A percentile compares a stretch with the other conserved stretches of the same genome.
These are phyloP conservation scores for Rhizomucor miehei DNA, from an alignment of 371 early-diverging fungal species.

Conservation along the genomic window DNA sequence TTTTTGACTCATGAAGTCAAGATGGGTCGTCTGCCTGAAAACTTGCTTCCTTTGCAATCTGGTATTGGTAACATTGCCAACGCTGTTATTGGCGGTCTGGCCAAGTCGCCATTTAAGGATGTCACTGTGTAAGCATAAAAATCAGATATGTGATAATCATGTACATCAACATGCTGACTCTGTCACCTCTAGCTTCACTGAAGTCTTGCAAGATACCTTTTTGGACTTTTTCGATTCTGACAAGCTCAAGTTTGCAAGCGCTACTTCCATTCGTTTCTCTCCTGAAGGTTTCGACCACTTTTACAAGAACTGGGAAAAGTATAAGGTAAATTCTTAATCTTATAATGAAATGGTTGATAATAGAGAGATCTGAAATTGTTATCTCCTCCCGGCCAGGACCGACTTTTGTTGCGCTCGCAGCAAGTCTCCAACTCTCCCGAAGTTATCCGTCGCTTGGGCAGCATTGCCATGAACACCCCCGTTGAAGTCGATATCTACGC, in stretches of 20 bases:
- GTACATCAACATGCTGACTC: background rate
- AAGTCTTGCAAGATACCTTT: slow-evolving; percentile 53
- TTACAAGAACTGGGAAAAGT: slow-evolving; percentile 49
- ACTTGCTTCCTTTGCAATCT: slow-evolving; percentile 48
- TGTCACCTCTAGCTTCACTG: slow-evolving; percentile 31
- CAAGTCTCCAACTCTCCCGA: slow-evolving; percentile 56
- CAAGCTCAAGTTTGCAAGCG: slow-evolving; percentile 50
- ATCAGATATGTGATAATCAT: background rate
- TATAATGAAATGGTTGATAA: slow-evolving; percentile 2
- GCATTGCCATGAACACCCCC: slow-evolving; percentile 58
- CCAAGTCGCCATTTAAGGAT: slow-evolving; percentile 44
- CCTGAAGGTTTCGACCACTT: slow-evolving; percentile 51
- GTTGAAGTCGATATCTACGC: slow-evolving; percentile 58
- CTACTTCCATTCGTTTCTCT: slow-evolving; percentile 56
- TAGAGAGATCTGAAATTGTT: background rate
- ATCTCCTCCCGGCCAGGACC: slow-evolving; percentile 14
- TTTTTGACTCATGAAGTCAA: slow-evolving; percentile 52
- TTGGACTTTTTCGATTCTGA: slow-evolving; percentile 54
- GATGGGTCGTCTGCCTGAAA: slow-evolving; percentile 46
- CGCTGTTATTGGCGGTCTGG: slow-evolving; percentile 53
- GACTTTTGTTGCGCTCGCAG: slow-evolving; percentile 48
- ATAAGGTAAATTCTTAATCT: slow-evolving; percentile 14
- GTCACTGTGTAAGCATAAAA: slow-evolving; percentile 41
- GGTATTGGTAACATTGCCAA: slow-evolving; percentile 61
- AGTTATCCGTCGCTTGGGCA: slow-evolving; percentile 52